phyloP scores from a whole-genome alignment of 805 yeast genomes.

The Cyberlindnera nakhonratchasimensis region DNA sequence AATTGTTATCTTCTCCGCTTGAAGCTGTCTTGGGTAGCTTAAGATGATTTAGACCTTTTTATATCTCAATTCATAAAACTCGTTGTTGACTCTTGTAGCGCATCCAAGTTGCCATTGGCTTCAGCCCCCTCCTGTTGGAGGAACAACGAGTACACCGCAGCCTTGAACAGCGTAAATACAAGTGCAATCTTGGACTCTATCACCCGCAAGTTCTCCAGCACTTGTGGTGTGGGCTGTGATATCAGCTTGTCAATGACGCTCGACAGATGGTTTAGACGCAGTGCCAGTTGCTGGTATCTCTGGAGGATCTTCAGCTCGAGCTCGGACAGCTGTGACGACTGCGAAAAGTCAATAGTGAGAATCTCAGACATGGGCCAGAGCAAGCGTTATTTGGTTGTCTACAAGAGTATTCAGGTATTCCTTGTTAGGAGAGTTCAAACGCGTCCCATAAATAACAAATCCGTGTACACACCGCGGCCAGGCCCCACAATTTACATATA shows the following conservation, averaged over 20 bases:
- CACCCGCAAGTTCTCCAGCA: slow-evolving; percentile 50
- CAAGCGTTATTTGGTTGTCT: background rate
- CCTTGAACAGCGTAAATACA: slow-evolving; percentile 63
- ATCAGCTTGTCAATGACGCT: slow-evolving; percentile 21
- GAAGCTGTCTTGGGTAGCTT: slow-evolving; percentile 13
- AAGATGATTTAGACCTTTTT: too few relatives aligned
- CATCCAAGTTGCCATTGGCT: slow-evolving; percentile 8
- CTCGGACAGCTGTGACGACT: slow-evolving; percentile 30
- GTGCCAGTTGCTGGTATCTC: slow-evolving; percentile 38
- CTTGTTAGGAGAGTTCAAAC: too few relatives aligned
- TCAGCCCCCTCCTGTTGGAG: slow-evolving; percentile 42
- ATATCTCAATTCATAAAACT: slow-evolving; percentile 12
- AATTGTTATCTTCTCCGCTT: slow-evolving; percentile 70
- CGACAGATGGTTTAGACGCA: slow-evolving; percentile 30
- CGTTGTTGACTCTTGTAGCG: slow-evolving; percentile 23
- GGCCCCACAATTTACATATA: too few relatives aligned
- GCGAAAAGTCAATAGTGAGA: slow-evolving; percentile 21
- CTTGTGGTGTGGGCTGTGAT: slow-evolving; percentile 29
- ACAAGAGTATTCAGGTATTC: background rate
- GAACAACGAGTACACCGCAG: slow-evolving; percentile 65
- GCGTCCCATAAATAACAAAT: too few relatives aligned
- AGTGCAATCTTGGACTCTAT: slow-evolving; percentile 62
- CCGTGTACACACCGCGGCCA: too few relatives aligned
- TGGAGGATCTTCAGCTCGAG: slow-evolving; percentile 36
- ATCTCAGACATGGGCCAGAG: slow-evolving; percentile 20